Percentiles rank a stretch among this genome's conserved stretches.
Conservation (phyloP, 306 rosid species). For the Acmispon strigosus region DNA sequence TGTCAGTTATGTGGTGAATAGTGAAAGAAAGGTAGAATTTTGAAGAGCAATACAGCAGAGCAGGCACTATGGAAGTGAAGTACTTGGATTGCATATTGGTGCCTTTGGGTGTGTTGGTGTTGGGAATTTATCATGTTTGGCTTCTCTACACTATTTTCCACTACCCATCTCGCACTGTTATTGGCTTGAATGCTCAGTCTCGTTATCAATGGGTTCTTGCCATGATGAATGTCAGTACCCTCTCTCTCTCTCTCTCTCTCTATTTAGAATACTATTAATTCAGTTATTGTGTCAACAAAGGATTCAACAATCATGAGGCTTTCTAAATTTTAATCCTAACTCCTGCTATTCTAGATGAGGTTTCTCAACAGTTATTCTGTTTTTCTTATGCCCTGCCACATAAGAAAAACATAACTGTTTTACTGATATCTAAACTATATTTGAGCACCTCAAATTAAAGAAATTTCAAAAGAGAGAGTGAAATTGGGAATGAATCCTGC, state of each 20-base stretch:
- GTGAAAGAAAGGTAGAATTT: conserved; percentile 5
- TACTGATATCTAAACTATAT: no score
- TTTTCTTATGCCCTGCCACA: not conserved
- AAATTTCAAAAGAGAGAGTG: no score
- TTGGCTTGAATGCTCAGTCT: conserved; percentile 73
- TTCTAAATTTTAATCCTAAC: not conserved
- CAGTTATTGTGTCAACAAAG: not conserved
- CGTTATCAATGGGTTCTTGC: conserved; percentile 77
- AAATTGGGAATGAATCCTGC: no score
- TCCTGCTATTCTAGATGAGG: not conserved
- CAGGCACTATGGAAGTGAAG: conserved; percentile 39
- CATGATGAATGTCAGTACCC: conserved; percentile 67
- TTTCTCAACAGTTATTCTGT: no score
- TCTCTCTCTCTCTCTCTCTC: not conserved
- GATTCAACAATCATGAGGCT: not conserved
- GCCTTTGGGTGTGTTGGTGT: conserved; percentile 55
- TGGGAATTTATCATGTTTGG: conserved; percentile 62
- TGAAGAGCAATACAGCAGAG: not conserved
- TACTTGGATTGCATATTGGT: conserved; percentile 58
- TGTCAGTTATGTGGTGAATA: not conserved
- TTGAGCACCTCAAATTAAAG: no score
- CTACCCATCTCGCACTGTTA: conserved; percentile 58
- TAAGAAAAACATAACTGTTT: no score
- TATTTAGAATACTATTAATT: not conserved
- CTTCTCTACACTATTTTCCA: conserved; percentile 43